Percentiles rank a stretch among this genome's conserved stretches.
These are phyloP conservation scores for Aspergillus kassunensis DNA, from an alignment of 495 filamentous ascomycete species.

Conservation along the genomic window DNA sequence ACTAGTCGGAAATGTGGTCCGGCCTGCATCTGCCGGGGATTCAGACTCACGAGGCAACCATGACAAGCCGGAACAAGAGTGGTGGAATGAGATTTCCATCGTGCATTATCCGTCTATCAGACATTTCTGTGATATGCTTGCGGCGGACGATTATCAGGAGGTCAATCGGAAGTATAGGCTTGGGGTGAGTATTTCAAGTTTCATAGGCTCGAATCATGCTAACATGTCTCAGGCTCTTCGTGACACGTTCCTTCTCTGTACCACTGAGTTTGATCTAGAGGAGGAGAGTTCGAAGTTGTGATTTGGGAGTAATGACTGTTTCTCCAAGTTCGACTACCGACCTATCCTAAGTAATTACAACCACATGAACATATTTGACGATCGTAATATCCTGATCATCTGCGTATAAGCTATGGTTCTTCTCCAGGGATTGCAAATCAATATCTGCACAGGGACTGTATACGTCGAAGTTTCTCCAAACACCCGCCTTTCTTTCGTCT, in stretches of 20 bases:
- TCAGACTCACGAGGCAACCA: constrained; percentile 25
- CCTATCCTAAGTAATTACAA: no score
- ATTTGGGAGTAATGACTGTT: no score
- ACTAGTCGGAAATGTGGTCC: constrained; percentile 57
- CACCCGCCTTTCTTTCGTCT: no score
- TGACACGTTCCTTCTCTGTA: constrained; percentile 53
- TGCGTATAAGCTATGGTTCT: no score
- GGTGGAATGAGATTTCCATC: constrained; percentile 58
- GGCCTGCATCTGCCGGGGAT: constrained; percentile 12
- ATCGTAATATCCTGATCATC: no score
- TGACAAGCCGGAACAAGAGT: constrained; percentile 30
- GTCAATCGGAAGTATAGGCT: constrained; percentile 55
- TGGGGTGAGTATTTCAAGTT: constrained; percentile 29
- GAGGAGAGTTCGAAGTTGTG: not conserved
- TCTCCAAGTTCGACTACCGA: no score
- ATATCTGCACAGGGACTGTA: no score
- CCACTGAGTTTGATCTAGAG: constrained; percentile 3
- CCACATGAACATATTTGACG: no score
- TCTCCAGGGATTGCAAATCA: no score
- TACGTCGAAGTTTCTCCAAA: no score
- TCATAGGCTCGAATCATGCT: not conserved
- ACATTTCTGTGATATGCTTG: constrained; percentile 65
- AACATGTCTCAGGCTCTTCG: constrained; percentile 35
- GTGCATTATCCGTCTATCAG: constrained; percentile 62
- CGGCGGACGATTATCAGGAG: constrained; percentile 58